These are phyloP conservation scores for Pelagomonas calceolata DNA, from an alignment of 108 stramenopile genomes.

Conservation along the genomic window DNA sequence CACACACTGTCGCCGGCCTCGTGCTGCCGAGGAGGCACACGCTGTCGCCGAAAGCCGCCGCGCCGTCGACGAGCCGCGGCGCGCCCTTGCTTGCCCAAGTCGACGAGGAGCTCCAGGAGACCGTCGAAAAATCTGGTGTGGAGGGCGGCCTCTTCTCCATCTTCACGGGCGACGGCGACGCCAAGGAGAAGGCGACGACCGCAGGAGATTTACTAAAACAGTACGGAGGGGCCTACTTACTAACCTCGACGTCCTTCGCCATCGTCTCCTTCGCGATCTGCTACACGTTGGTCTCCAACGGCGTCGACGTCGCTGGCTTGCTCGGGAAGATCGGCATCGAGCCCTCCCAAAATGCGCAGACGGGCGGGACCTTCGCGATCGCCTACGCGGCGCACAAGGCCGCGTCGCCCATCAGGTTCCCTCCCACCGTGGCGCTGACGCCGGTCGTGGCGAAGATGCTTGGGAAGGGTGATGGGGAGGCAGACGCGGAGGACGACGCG, in stretches of 20 bases:
- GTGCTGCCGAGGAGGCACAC: too few relatives aligned
- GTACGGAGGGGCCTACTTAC: conserved; percentile 71
- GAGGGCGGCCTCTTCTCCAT: conserved; percentile 70
- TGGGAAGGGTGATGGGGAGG: conserved; percentile 65
- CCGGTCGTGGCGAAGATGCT: conserved; percentile 83
- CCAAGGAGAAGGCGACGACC: conserved; percentile 44
- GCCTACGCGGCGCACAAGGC: conserved; percentile 95
- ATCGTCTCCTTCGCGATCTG: conserved; percentile 74
- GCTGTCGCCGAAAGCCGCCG: too few relatives aligned
- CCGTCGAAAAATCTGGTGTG: conserved; percentile 50
- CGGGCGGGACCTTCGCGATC: conserved; percentile 79
- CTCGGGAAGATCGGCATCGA: conserved; percentile 71
- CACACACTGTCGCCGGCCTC: too few relatives aligned
- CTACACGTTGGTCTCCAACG: conserved; percentile 68
- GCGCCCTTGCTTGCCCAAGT: too few relatives aligned
- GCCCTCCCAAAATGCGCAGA: conserved; percentile 48
- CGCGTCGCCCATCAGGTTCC: conserved; percentile 86
- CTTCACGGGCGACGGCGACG: conserved; percentile 26
- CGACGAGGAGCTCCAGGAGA: neutral
- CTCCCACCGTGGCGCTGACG: conserved; percentile 85
- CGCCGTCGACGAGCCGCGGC: too few relatives aligned
- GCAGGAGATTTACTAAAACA: conserved; percentile 60
- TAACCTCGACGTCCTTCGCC: conserved; percentile 81
- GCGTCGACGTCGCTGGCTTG: conserved; percentile 68
- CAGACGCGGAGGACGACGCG: neutral